These are phyloP conservation scores for Vararia minispora DNA, from an alignment of 768 basidiomycete species.

Conservation along the genomic window DNA sequence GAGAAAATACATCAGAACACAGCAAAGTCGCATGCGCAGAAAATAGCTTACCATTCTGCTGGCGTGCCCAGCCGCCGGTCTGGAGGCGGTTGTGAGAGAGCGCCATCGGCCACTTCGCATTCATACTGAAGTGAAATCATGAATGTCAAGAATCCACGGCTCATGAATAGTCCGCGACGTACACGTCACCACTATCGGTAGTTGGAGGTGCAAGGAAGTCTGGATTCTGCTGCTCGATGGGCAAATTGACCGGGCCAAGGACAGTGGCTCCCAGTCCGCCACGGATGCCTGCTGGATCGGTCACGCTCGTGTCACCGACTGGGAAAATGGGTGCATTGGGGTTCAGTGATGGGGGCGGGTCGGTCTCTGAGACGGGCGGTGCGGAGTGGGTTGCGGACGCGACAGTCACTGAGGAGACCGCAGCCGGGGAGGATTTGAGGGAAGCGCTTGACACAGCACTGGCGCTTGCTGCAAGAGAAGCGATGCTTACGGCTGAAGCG, in stretches of 20 bases:
- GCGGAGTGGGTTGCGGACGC: too few relatives aligned
- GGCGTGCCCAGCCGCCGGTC: constrained; percentile 49
- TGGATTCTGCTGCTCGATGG: constrained; percentile 42
- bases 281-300: constrained; percentile 37
- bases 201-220: constrained; percentile 49
- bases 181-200: constrained; percentile 47
- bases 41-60: constrained; percentile 42
- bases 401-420: too few relatives aligned
- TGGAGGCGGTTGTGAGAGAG: constrained; percentile 44
- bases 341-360: constrained; percentile 17
- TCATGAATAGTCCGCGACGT: constrained; percentile 8
- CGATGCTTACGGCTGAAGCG: too few relatives aligned
- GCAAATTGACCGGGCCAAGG: constrained; percentile 47
- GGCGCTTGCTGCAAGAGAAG: too few relatives aligned
- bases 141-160: neutral
- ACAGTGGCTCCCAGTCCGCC: constrained; percentile 32
- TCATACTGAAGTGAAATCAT: constrained; percentile 22
- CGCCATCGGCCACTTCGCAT: constrained; percentile 48
- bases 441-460: too few relatives aligned
- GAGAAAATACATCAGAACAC: constrained; percentile 1
- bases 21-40: neutral
- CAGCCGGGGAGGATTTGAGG: too few relatives aligned
- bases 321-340: constrained; percentile 18
- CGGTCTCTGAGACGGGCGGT: constrained; percentile 10
- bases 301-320: constrained; percentile 15